Evolutionary conservation across 139 green algal species (phyloP).

Genomic region (Zygnema circumcarinatum): DNA sequence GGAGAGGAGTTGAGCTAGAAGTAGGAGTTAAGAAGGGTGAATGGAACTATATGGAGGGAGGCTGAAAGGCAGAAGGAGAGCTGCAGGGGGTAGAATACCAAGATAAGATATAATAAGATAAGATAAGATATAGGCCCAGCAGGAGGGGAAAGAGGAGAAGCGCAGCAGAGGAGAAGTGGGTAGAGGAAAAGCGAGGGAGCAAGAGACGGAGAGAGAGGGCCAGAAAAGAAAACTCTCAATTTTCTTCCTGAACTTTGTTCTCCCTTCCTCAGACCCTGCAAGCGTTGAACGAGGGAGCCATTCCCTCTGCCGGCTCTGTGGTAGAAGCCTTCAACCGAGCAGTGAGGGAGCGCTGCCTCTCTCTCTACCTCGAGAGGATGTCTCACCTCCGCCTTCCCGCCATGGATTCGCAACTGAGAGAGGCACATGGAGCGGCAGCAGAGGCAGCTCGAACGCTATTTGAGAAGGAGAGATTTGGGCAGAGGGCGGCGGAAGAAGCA

Average conservation of each 20-base stretch:
- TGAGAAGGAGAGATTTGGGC: constrained; percentile 59
- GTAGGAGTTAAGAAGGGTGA: too few relatives aligned
- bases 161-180: too few relatives aligned
- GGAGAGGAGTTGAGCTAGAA: too few relatives aligned
- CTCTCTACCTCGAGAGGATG: constrained; percentile 4
- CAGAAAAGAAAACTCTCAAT: neutral
- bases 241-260: too few relatives aligned
- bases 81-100: too few relatives aligned
- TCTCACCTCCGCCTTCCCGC: constrained; percentile 4
- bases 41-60: too few relatives aligned
- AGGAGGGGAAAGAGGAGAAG: too few relatives aligned
- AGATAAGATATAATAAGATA: too few relatives aligned
- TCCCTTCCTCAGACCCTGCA: constrained; percentile 36
- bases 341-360: constrained; percentile 21
- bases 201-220: too few relatives aligned
- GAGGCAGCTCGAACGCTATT: constrained; percentile 18
- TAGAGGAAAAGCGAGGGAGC: too few relatives aligned
- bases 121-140: too few relatives aligned
- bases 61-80: too few relatives aligned
- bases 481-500: constrained; percentile 55
- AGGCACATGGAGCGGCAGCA: constrained; percentile 47
- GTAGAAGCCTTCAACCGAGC: constrained; percentile 80
- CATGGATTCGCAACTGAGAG: constrained; percentile 9
- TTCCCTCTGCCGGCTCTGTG: constrained; percentile 75
- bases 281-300: constrained; percentile 77